Percentiles rank a stretch among this genome's conserved stretches.
Conservation (phyloP, 805 yeast genomes). For the Metschnikowia borealis region DNA sequence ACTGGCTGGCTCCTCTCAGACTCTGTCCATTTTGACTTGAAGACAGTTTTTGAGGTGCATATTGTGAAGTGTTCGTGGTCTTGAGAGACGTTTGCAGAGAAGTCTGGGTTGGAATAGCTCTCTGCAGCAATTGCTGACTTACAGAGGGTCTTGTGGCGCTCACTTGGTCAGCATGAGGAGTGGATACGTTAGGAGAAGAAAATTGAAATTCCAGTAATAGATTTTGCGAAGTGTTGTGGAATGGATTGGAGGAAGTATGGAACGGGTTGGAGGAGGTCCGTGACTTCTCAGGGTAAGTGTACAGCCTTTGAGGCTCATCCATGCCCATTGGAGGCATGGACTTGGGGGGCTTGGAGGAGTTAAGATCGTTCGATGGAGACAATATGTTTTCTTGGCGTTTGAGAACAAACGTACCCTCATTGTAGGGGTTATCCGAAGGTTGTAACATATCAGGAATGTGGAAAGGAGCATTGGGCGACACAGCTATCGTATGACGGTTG, state of each 20-base stretch:
- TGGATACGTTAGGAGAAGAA: neutral
- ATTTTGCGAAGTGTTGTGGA: neutral
- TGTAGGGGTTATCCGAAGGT: constrained; percentile 11
- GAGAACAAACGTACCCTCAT: constrained; percentile 10
- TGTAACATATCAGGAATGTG: constrained; percentile 15
- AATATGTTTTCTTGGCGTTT: neutral
- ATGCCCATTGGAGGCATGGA: neutral
- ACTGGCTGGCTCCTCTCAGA: neutral
- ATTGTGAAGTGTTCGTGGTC: neutral
- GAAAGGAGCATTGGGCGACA: constrained; percentile 9
- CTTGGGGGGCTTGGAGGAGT: neutral
- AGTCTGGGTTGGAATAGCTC: neutral
- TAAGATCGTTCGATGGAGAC: neutral
- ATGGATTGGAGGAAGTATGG: neutral
- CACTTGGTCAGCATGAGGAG: neutral
- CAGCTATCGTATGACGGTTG: constrained; percentile 18
- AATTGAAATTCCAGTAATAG: neutral
- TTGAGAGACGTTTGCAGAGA: neutral
- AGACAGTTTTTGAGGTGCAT: neutral
- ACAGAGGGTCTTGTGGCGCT: neutral
- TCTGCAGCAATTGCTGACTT: neutral
- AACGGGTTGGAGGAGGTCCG: neutral
- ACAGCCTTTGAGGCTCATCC: neutral
- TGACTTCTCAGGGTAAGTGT: constrained; percentile 1
- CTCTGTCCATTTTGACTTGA: neutral